phyloP scores from a whole-genome alignment of 345 rosid species.

The Excoecaria cochinchinensis region DNA sequence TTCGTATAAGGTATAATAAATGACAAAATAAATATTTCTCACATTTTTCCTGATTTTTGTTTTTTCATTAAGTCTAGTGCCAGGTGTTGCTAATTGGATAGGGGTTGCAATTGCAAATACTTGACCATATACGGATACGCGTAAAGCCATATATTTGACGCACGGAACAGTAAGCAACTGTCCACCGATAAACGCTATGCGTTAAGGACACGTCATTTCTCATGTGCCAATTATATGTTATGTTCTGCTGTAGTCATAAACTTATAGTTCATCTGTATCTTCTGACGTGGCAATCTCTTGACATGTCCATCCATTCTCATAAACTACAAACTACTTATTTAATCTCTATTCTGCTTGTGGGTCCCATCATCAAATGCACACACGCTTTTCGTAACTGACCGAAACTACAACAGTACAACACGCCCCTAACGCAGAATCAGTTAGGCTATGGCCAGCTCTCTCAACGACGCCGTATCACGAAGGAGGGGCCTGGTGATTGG shows the following conservation, averaged over 20 bases:
- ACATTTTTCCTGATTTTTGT: no score
- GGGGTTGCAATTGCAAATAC: background rate
- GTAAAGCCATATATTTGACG: background rate
- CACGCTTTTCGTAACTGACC: background rate
- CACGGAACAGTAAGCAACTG: background rate
- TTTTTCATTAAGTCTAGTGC: no score
- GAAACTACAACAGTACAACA: background rate
- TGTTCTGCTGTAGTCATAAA: background rate
- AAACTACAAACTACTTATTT: background rate
- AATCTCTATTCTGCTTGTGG: background rate
- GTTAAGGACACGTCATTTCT: slow-evolving; percentile 15
- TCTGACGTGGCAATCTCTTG: slow-evolving; percentile 9
- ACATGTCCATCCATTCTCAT: background rate
- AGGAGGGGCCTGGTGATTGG: background rate
- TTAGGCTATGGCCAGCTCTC: background rate
- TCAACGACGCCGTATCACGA: background rate
- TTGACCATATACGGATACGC: slow-evolving; percentile 6
- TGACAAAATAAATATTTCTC: no score
- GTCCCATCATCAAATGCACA: background rate
- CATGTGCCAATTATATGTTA: background rate
- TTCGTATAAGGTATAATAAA: no score
- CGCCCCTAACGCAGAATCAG: background rate
- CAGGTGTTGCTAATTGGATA: background rate
- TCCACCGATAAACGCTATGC: background rate
- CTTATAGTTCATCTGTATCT: background rate